Evolutionary conservation across 352 stramenopile genomes (phyloP), one percentile per base, ranked within the genome.

Genomic region (Elongisporangium senticosum): DNA sequence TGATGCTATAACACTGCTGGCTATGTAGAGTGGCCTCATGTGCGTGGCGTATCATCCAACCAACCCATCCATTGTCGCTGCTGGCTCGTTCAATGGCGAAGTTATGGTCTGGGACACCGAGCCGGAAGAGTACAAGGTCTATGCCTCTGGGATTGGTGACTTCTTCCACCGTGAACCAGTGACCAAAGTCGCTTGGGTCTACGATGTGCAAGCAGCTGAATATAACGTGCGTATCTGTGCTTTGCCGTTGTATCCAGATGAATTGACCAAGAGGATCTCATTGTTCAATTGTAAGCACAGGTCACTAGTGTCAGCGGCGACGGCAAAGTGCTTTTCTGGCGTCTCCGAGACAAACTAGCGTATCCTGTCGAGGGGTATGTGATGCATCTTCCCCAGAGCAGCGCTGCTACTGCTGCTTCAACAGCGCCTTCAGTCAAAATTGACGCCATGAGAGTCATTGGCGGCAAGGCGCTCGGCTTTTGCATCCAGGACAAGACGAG

Each of bases 91-190:
- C 68, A 95, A 92, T 37, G 88, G 87, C 39, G 87, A 96, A 62
- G 79, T 96, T 10, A 74, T 93, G 2, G 67, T 96, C 7, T 92
- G 84, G 77, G 85, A 96, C 53, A 81, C 74, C 0, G 72, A 89
- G 40, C 70, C 73, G 2, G 77, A 85, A 3, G 79, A 92, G 49
- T 83, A 86, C 37, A 67, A 74, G 10, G 81, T 91, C 52, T 79
- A 77, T 13, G 77, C 79, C 33, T 93, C 86, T 0, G 75, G 78
- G 6, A 96, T 96, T 20, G 85, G 85, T n/a, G 88, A 96, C 58
- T 92, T 93, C 59, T 95, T 91, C 60, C 88, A 96, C 61, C 77
- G 86, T 40, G 86, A 96, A 60, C 87, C 87, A 1, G 79, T 96
- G 14, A 88, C 86, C 21, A 86, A 90, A 58, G 77, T 96, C 26